A percentile compares a stretch with the other conserved stretches of the same genome.
These are phyloP conservation scores for Fusarium sp. DNA, from an alignment of 2,329 filamentous ascomycete genomes.

Conservation along the genomic window DNA sequence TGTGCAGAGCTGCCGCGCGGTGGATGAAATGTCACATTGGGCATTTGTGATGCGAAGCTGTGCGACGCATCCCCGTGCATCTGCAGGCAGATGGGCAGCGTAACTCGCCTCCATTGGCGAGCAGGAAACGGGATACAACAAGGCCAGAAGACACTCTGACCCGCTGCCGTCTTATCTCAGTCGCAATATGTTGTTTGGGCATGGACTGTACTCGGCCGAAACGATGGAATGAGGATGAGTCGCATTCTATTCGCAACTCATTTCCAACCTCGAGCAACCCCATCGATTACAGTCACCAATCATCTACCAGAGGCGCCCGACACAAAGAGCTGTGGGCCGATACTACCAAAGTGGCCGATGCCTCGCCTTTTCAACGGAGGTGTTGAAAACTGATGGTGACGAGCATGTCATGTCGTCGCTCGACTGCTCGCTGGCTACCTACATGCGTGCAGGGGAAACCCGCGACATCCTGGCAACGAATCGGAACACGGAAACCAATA, in stretches of 20 bases:
- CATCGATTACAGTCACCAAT: not conserved
- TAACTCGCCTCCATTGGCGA: slow-evolving; percentile 7
- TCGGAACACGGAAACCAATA: not conserved
- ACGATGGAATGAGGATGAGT: not conserved
- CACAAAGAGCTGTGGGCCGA: not conserved
- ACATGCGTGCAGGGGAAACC: not conserved
- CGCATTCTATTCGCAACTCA: not conserved
- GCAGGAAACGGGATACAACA: slow-evolving; percentile 13
- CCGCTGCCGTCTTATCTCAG: slow-evolving; percentile 11
- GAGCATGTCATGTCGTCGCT: not conserved
- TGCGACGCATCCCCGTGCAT: slow-evolving; percentile 33
- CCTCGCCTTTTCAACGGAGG: not conserved
- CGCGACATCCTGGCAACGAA: not conserved
- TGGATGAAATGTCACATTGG: slow-evolving; percentile 26
- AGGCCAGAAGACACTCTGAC: not conserved
- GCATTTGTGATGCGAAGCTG: slow-evolving; percentile 25
- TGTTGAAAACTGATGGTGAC: not conserved
- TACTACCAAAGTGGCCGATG: not conserved
- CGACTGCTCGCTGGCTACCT: not conserved
- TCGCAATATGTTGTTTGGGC: not conserved
- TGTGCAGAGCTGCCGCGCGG: slow-evolving; percentile 30
- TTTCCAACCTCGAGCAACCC: not conserved
- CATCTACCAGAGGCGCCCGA: not conserved
- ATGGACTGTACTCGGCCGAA: not conserved
- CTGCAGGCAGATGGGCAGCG: slow-evolving; percentile 9